Evolutionary conservation across 805 yeast species (phyloP).

Genomic region (Suhomyces sp.): DNA sequence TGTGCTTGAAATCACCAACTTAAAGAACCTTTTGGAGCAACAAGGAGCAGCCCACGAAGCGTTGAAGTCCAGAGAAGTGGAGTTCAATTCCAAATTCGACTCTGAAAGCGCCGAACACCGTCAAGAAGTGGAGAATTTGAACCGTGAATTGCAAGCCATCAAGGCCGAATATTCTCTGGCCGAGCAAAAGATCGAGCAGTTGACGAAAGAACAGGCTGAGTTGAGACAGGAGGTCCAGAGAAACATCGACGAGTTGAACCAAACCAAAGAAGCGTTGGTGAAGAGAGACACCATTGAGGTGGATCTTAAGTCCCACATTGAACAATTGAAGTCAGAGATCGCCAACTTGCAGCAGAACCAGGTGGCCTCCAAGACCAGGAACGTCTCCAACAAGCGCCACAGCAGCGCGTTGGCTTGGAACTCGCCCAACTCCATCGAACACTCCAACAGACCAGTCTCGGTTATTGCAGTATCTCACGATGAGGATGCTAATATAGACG

Average conservation of each 20-base stretch:
- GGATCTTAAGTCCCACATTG: conserved; percentile 62
- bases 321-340: conserved; percentile 51
- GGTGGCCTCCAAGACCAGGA: conserved; percentile 24
- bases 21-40: conserved; percentile 48
- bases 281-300: conserved; percentile 63
- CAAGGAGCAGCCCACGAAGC: conserved; percentile 51
- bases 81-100: conserved; percentile 46
- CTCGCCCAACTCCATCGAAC: conserved; percentile 34
- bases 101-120: conserved; percentile 46
- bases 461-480: conserved; percentile 55
- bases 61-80: conserved; percentile 54
- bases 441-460: conserved; percentile 55
- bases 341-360: conserved; percentile 41
- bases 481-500: conserved; percentile 56
- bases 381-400: conserved; percentile 38
- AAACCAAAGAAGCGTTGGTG: conserved; percentile 55
- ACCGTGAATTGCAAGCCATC: conserved; percentile 52
- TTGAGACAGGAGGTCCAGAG: conserved; percentile 61
- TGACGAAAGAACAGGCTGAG: conserved; percentile 58
- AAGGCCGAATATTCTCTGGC: conserved; percentile 58
- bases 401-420: conserved; percentile 38
- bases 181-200: conserved; percentile 54
- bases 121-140: conserved; percentile 46
- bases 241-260: conserved; percentile 58
- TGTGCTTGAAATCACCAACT: conserved; percentile 53